phyloP scores from a whole-genome alignment of 2,329 filamentous ascomycete genomes.

The Xylariaceae sp. region DNA sequence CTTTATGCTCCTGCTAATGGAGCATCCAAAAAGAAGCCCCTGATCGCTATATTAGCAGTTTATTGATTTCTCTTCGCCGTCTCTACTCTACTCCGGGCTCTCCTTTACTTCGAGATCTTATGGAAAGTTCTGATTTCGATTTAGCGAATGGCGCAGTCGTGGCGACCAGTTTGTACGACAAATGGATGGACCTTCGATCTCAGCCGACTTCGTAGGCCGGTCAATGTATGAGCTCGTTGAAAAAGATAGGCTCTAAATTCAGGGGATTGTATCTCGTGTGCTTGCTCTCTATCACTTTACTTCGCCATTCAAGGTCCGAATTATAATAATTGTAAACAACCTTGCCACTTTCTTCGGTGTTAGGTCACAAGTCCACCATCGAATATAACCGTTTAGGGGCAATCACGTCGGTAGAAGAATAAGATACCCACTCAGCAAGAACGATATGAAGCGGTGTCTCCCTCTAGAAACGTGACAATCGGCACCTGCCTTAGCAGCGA shows the following conservation, averaged over 20 bases:
- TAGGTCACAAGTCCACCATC: too few relatives aligned
- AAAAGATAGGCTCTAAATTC: too few relatives aligned
- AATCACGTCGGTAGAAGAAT: too few relatives aligned
- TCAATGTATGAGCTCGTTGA: conserved; percentile 34
- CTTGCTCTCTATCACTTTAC: too few relatives aligned
- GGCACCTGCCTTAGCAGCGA: too few relatives aligned
- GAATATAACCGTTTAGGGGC: too few relatives aligned
- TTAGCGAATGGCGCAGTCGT: conserved; percentile 20
- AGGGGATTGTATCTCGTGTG: conserved; percentile 36
- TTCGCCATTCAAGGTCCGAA: too few relatives aligned
- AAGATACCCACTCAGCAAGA: too few relatives aligned
- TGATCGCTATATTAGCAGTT: conserved; percentile 18
- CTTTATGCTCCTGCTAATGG: conserved; percentile 3
- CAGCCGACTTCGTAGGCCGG: conserved; percentile 17
- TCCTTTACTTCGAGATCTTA: conserved; percentile 20
- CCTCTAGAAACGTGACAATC: too few relatives aligned
- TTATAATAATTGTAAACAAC: too few relatives aligned
- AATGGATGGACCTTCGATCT: conserved; percentile 20
- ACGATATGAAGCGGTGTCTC: too few relatives aligned
- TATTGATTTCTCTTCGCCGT: conserved; percentile 31
- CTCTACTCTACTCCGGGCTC: conserved; percentile 22
- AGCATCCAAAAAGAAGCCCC: conserved; percentile 22
- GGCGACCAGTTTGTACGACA: conserved; percentile 16
- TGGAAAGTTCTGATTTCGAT: conserved; percentile 20
- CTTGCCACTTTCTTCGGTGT: too few relatives aligned